Evolutionary conservation across 192 early-diverging fungal species (phyloP), one percentile per base, ranked within the genome.

Genomic region (Coemansia sp.): DNA sequence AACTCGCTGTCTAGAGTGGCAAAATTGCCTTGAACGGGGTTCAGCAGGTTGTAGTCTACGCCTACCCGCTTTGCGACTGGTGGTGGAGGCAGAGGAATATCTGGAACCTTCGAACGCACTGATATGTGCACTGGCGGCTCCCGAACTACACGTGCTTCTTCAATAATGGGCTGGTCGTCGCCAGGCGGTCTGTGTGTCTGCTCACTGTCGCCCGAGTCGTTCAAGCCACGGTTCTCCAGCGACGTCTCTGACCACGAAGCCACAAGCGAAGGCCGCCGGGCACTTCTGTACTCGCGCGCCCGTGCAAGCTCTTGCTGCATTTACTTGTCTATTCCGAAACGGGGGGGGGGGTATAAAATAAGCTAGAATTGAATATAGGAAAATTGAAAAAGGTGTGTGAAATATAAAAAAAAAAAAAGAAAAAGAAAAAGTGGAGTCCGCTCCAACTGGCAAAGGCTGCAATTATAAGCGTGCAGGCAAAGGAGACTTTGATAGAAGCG

Each of bases 241-340:
- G 53, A 37, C 9, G 63, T 59, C 45, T 62, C 74, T 3, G 74
- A 75, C 74, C 74, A 75, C 19, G 74, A 75, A 3, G 74, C 64
- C 5, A 63, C 61, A 34, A 75, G 59, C 67, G 74, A 75, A 8
- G 74, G 67, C 11, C 68, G 68, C 42, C 67, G 67, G 12, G 51
- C 37, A 29, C 45, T 60, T 42, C 74, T 68, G 48, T 70, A 66
- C 29, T 61, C 41, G 25, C 64, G 74, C 58, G 50, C 74, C 21
- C 65, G 62, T 41, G 48, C 63, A 53, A 75, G 74, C 64, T 62
- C 27, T 25, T 55, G 27, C 41, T 71, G 62, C 69, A 64, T 61
- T 36, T 36, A 14, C 19, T 39, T 11, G 9, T 21, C 9, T 21
- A n/a, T 23, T 21, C 7, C 7, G n/a, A 61, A 39, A 39, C 27